phyloP scores from a whole-genome alignment of 2,329 filamentous ascomycete genomes.

The Elsinoe batatas region DNA sequence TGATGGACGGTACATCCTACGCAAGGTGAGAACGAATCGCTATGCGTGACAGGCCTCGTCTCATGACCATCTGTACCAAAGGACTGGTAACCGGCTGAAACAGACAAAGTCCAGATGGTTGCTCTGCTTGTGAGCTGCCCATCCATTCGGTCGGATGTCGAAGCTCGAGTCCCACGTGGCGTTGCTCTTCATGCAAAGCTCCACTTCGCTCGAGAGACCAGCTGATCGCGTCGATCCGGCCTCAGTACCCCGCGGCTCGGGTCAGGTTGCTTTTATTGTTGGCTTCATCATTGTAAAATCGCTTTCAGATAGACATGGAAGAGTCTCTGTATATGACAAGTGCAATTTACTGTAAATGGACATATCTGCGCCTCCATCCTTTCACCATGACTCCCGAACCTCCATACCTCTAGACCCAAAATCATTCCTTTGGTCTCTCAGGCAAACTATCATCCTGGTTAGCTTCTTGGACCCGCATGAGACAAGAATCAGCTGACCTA shows the following conservation, averaged over 20 bases:
- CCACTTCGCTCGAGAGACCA: neutral
- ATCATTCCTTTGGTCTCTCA: neutral
- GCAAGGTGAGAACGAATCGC: slow-evolving; percentile 3
- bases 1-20: neutral
- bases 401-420: too few relatives aligned
- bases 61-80: slow-evolving; percentile 5
- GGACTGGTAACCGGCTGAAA: slow-evolving; percentile 2
- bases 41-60: neutral
- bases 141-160: neutral
- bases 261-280: neutral
- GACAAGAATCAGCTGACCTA: slow-evolving; percentile 1
- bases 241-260: neutral
- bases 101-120: neutral
- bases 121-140: neutral
- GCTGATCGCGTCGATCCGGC: slow-evolving; percentile 8
- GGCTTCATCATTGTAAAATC: neutral
- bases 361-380: too few relatives aligned
- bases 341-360: too few relatives aligned
- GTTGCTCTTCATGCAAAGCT: neutral
- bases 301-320: neutral
- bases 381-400: too few relatives aligned
- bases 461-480: neutral
- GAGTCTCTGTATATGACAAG: too few relatives aligned
- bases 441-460: neutral
- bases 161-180: slow-evolving; percentile 7